Evolutionary conservation across 1,139 yeast species (phyloP), one percentile per base, ranked within the genome.

Genomic region (Taphrina flavorubra): DNA sequence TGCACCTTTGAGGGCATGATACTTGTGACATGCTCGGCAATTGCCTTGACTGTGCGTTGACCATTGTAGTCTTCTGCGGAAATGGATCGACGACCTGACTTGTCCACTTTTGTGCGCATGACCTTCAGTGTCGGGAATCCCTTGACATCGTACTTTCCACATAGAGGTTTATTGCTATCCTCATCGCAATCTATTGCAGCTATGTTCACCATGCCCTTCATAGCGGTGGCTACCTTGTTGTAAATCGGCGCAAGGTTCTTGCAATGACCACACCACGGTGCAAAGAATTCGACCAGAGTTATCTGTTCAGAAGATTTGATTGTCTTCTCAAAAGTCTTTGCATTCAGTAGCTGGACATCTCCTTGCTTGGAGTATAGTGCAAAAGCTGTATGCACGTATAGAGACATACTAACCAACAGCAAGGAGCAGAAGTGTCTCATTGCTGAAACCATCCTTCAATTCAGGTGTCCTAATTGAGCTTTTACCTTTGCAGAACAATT

Each of bases 201-300:
- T 71, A 92, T 90, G 16, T 65, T 69, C 42, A 67, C 69, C 40
- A 39, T 31, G 8, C 55, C 68, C 46, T 55, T 46, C 49, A 59
- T 39, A 77, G 86, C 81, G 57, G 81, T 80, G 55, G 81, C 77
- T 31, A 81, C 79, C 20, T 75, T 76, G 39, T 77, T 76, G 74
- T 69, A 92, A 71, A 82, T 83, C 77, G 98, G 98, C 69, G 97
- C 97, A 80, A 92, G 84, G 80, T 85, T 90, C 85, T 92, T 92
- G 85, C 98, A 92, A 84, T 92, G 97, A 67, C 98, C 97, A 83
- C 99, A 92, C 99, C 99, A 94, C 80, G 97, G 97, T 68, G 98
- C 98, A 77, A 90, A 92, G 82, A 90, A 92, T 82, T 92, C 91
- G 73, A 94, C 94, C 73, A 94, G 82, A 68, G 92, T 92, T 78